Conservation (phyloP, 2,329 filamentous ascomycete species). For the Hansfordia pulvinata region DNA sequence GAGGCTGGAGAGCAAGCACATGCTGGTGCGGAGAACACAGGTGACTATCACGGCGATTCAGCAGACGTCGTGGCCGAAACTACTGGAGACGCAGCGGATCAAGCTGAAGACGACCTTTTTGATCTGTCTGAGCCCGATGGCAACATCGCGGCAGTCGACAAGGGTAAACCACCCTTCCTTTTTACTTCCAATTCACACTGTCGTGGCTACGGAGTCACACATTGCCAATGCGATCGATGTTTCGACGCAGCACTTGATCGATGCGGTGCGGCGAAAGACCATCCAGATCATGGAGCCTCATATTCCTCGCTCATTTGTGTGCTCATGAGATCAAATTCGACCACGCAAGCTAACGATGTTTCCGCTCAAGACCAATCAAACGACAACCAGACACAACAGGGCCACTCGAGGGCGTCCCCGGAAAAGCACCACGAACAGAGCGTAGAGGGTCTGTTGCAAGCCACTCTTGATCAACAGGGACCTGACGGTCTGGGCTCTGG, state of each 20-base stretch:
- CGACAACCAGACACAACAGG: constrained; percentile 2
- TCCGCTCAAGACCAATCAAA: constrained; percentile 5
- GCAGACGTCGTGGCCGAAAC: constrained; percentile 2
- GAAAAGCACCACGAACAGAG: no score
- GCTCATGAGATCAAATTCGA: no score
- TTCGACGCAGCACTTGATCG: no score
- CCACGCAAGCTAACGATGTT: constrained; percentile 7
- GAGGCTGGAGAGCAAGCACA: constrained; percentile 1
- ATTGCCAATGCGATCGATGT: no score
- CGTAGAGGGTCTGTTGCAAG: no score
- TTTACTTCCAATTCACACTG: constrained; percentile 2
- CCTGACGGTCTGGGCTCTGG: constrained; percentile 19
- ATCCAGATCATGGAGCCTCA: no score
- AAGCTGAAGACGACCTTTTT: constrained; percentile 5
- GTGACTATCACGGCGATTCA: constrained; percentile 4
- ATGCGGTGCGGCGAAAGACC: no score
- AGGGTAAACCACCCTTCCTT: constrained; percentile 12
- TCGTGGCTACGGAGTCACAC: no score
- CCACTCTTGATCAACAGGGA: no score
- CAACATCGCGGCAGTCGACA: no score
- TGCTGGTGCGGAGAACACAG: constrained; percentile 6
- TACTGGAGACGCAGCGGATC: constrained; percentile 3
- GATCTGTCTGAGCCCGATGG: constrained; percentile 10
- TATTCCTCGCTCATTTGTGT: no score
- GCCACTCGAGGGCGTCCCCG: constrained; percentile 2